Base-by-base conservation (phyloP, 768 basidiomycete genomes). In the Tephrocybe rancida region DNA sequence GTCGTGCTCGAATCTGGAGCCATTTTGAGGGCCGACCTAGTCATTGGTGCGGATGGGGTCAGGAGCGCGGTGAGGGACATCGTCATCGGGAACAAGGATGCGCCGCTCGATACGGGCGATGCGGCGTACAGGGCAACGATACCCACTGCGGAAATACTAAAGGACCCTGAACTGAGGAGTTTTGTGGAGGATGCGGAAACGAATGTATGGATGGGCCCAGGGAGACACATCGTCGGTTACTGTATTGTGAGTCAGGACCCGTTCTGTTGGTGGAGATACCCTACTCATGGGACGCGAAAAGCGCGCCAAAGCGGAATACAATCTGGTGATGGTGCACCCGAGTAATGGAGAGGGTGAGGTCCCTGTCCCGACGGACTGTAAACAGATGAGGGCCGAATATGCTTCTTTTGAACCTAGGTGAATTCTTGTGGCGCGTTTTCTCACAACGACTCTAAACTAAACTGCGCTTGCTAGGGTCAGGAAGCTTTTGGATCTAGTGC, bases 161-260 rank as follows among this genome's bases (percentile, higher is more conserved):
- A 64, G 9, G 82, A 88, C 55, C 81, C 81, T 0, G 81, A 82
- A 5, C 71, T 88, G 24, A 71, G 66, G 52, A 51, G 63, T 1
- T 68, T 88, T 11, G 73, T 85, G 0, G 82, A 87, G 13, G 65
- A 60, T 1, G 71, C 78, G 0, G 78, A 82, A 50, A 78, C 82
- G 73, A 80, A 78, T 0, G 74, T 71, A 0, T 87, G 86, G 86
- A 79, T 86, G 73, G 85, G 79, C 1, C 82, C 84, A 0, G 50
- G 69, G 1, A 63, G 66, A 44, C 72, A 75, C 52, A 61, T 73
- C 24, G 67, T 73, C 21, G 72, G 67, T 8, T 74, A 74, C 52
- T 69, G 66, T 46, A 61, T 73, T n/a, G 73, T 73, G 55, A 25
- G 72, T 64, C 14, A 42, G 13, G 43, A 18, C 30, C 44, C 25